These are phyloP conservation scores for Solanum ossicruentum DNA, from an alignment of 257 asterid genomes.

Conservation along the genomic window DNA sequence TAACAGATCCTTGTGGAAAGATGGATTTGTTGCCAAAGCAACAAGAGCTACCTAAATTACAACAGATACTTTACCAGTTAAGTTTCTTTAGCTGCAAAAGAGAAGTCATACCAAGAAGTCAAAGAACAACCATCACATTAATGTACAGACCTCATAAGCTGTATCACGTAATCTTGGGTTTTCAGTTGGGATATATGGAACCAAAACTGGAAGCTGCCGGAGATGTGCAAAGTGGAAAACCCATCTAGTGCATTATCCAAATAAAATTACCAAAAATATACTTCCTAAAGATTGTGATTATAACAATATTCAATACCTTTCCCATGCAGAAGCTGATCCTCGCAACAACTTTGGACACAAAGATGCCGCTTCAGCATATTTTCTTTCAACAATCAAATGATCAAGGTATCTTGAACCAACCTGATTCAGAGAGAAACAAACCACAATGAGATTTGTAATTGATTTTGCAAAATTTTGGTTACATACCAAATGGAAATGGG, in stretches of 20 bases:
- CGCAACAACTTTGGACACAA: constrained; percentile 86
- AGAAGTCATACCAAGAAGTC: neutral
- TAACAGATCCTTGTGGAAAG: constrained; percentile 87
- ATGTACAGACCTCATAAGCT: constrained; percentile 80
- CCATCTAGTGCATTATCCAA: constrained; percentile 51
- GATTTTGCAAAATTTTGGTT: neutral
- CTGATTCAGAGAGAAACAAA: constrained; percentile 22
- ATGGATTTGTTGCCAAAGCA: constrained; percentile 84
- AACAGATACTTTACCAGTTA: constrained; percentile 9
- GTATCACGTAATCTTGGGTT: constrained; percentile 93
- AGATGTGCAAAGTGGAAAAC: constrained; percentile 98
- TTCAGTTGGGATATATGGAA: constrained; percentile 91
- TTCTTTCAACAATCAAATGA: constrained; percentile 87
- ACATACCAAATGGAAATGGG: neutral
- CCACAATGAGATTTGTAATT: neutral
- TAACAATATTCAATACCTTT: constrained; percentile 43
- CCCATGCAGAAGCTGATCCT: constrained; percentile 98
- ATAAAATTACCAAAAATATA: constrained; percentile 5
- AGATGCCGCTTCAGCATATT: constrained; percentile 96
- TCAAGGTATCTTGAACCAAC: constrained; percentile 94
- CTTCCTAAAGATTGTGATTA: neutral
- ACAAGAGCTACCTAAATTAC: constrained; percentile 77
- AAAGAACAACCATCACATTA: neutral
- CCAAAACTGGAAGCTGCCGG: constrained; percentile 95
- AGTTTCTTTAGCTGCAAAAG: neutral